Conservation (phyloP, 2,329 filamentous ascomycete species). For the Neonectria neomacrospora region DNA sequence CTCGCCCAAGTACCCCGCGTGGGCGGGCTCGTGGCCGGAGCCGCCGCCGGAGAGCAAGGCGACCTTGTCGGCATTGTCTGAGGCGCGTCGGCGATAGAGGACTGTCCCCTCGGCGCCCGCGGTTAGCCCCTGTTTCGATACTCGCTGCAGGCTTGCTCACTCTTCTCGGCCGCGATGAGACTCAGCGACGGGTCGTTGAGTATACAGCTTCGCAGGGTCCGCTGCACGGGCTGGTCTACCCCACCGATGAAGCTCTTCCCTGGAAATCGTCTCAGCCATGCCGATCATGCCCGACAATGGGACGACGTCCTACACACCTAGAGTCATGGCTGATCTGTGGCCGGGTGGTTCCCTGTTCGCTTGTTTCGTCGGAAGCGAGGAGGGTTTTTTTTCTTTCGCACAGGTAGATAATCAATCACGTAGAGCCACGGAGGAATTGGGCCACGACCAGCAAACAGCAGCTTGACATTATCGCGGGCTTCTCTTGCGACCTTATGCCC, state of each 20-base stretch:
- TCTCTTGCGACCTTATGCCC: slow-evolving; percentile 7
- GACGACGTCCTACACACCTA: slow-evolving; percentile 31
- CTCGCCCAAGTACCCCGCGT: slow-evolving; percentile 41
- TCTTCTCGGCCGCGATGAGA: slow-evolving; percentile 37
- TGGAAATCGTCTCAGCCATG: slow-evolving; percentile 21
- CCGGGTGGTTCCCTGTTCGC: slow-evolving; percentile 2
- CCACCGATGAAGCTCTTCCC: slow-evolving; percentile 42
- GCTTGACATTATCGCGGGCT: slow-evolving; percentile 15
- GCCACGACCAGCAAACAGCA: slow-evolving; percentile 12
- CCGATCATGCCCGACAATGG: background rate
- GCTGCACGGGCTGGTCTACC: slow-evolving; percentile 35
- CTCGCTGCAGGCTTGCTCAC: slow-evolving; percentile 13
- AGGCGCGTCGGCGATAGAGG: slow-evolving; percentile 33
- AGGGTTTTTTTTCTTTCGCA: slow-evolving; percentile 1
- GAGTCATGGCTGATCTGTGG: slow-evolving; percentile 29
- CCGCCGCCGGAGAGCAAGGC: slow-evolving; percentile 39
- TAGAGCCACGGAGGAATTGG: slow-evolving; percentile 4
- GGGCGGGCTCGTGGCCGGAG: slow-evolving; percentile 41
- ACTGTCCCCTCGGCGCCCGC: slow-evolving; percentile 17
- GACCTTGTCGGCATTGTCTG: slow-evolving; percentile 32
- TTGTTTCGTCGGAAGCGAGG: background rate
- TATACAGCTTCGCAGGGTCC: slow-evolving; percentile 38
- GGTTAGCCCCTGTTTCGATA: slow-evolving; percentile 7
- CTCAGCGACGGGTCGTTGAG: slow-evolving; percentile 38
- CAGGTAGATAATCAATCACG: no score